Percentiles rank a stretch among this genome's conserved stretches.
phyloP scores from a whole-genome alignment of 257 asterid species.

The Misopates orontium region DNA sequence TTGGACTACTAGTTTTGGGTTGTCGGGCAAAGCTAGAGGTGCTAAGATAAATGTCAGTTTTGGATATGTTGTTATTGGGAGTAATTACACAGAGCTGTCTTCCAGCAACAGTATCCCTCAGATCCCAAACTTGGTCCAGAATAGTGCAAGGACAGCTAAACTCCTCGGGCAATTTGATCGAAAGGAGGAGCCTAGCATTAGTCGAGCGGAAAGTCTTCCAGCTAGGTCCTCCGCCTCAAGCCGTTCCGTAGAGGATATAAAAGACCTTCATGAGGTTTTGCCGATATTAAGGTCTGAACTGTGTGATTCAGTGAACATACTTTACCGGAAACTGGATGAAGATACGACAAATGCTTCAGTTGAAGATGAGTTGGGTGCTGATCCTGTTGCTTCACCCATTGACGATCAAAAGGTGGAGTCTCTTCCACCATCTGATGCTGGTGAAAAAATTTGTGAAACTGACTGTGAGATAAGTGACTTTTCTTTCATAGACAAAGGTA shows the following conservation, averaged over 20 bases:
- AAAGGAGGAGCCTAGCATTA: constrained; percentile 37
- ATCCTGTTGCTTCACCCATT: constrained; percentile 33
- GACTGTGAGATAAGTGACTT: constrained; percentile 47
- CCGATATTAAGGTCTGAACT: constrained; percentile 51
- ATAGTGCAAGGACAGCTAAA: constrained; percentile 35
- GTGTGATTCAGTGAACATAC: constrained; percentile 61
- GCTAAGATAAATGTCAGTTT: constrained; percentile 82
- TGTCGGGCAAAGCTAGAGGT: constrained; percentile 83
- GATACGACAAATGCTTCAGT: constrained; percentile 37
- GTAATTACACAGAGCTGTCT: constrained; percentile 32
- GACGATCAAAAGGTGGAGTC: constrained; percentile 35
- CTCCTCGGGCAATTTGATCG: constrained; percentile 33
- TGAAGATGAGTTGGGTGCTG: constrained; percentile 38
- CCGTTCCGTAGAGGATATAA: constrained; percentile 54
- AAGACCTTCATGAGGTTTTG: constrained; percentile 86
- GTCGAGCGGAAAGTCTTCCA: constrained; percentile 67
- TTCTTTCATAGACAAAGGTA: constrained; percentile 34
- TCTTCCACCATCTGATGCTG: constrained; percentile 32
- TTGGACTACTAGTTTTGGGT: constrained; percentile 91
- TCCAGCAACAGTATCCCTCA: constrained; percentile 36
- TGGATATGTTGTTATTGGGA: constrained; percentile 59
- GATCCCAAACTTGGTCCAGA: constrained; percentile 34
- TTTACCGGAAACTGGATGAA: constrained; percentile 72
- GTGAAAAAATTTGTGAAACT: constrained; percentile 37
- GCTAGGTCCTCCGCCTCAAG: constrained; percentile 40